phyloP scores from a whole-genome alignment of 768 basidiomycete genomes.

The Collybia mongolica region DNA sequence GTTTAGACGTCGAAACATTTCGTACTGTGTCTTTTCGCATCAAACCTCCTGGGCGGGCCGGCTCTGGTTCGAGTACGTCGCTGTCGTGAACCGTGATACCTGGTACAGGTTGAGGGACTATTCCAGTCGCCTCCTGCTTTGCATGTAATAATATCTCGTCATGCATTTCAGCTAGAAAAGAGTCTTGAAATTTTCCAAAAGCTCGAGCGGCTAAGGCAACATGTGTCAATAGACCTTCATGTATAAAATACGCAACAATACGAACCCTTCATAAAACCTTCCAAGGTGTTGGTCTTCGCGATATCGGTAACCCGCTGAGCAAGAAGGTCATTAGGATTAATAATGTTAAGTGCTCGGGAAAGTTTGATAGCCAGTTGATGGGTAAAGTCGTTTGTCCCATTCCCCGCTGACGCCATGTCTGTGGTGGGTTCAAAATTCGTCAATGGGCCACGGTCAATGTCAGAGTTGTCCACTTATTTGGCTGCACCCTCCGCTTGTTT shows the following conservation, averaged over 20 bases:
- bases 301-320: constrained; percentile 80
- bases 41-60: constrained; percentile 74
- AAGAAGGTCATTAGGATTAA: constrained; percentile 83
- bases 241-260: constrained; percentile 5
- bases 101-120: constrained; percentile 57
- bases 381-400: constrained; percentile 43
- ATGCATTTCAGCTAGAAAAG: constrained; percentile 77
- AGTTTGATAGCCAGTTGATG: constrained; percentile 78
- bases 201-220: constrained; percentile 59
- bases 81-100: constrained; percentile 78
- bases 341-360: constrained; percentile 72
- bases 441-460: too few relatives aligned
- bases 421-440: background rate
- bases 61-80: constrained; percentile 84
- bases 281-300: constrained; percentile 63
- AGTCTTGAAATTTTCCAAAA: constrained; percentile 86
- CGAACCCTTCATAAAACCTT: constrained; percentile 70
- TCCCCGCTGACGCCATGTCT: constrained; percentile 9
- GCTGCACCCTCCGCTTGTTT: too few relatives aligned
- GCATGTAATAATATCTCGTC: constrained; percentile 73
- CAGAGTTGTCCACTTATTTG: too few relatives aligned
- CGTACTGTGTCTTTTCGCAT: constrained; percentile 63
- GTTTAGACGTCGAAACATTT: constrained; percentile 2
- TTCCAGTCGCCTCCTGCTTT: constrained; percentile 59
- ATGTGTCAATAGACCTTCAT: background rate